Percentiles rank a stretch among this genome's conserved stretches.
phyloP scores from a whole-genome alignment of 345 rosid species.

The Eutrema heterophyllum region DNA sequence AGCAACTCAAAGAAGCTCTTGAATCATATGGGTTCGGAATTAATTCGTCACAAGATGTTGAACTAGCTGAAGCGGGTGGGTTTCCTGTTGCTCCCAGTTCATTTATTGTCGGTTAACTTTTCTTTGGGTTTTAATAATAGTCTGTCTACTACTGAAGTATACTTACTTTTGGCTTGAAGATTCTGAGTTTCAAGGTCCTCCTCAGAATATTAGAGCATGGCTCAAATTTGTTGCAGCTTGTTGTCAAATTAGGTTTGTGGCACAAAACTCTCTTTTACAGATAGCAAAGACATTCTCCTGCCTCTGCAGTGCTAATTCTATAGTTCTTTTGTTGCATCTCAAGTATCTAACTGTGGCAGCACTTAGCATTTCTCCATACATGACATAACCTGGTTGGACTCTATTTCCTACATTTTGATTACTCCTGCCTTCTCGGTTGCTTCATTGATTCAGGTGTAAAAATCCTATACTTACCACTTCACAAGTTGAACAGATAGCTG shows the following conservation, averaged over 20 bases:
- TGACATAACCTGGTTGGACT: background rate
- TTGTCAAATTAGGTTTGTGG: constrained; percentile 57
- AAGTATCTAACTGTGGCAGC: background rate
- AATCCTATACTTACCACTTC: constrained; percentile 38
- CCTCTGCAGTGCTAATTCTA: background rate
- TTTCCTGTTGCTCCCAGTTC: background rate
- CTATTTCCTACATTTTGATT: background rate
- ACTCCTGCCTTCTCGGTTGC: background rate
- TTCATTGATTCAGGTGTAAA: constrained; percentile 40
- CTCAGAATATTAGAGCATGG: constrained; percentile 68
- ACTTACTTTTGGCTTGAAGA: constrained; percentile 41
- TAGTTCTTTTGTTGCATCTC: background rate
- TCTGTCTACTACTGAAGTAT: background rate
- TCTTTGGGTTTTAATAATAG: background rate
- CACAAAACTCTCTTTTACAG: background rate
- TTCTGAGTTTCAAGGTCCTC: constrained; percentile 48
- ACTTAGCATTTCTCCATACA: background rate
- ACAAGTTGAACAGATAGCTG: constrained; percentile 60
- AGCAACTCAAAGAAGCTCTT: constrained; percentile 59
- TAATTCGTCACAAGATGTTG: constrained; percentile 29
- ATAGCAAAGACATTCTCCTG: background rate
- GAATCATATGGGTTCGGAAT: constrained; percentile 59
- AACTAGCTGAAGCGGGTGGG: constrained; percentile 35
- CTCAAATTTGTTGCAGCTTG: constrained; percentile 52
- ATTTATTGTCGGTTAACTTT: background rate